Conservation (phyloP, 345 rosid species). For the Citrus maxima region DNA sequence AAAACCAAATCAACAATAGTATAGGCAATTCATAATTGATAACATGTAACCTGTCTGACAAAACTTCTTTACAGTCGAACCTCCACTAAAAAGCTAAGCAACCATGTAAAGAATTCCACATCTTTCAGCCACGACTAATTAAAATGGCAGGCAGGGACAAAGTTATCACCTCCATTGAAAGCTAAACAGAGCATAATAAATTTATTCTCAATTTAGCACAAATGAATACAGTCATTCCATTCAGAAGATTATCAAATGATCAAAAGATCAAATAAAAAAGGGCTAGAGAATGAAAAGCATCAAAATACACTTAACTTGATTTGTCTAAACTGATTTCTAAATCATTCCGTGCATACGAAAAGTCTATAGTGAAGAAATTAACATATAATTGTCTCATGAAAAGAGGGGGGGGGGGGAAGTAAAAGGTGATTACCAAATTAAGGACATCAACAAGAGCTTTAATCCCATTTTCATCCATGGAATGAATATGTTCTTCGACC, state of each 20-base stretch:
- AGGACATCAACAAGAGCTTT: constrained; percentile 77
- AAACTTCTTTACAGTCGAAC: neutral
- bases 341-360: no score
- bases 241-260: neutral
- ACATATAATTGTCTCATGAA: neutral
- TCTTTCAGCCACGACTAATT: neutral
- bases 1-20: neutral
- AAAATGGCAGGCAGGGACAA: neutral
- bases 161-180: no score
- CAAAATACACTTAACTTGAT: neutral
- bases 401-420: neutral
- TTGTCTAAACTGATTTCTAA: neutral
- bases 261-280: neutral
- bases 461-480: constrained; percentile 71
- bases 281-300: neutral
- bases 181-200: no score
- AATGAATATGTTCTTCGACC: constrained; percentile 74
- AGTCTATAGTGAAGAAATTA: neutral
- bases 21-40: neutral
- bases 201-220: no score
- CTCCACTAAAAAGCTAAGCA: neutral
- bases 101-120: neutral
- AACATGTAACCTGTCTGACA: neutral
- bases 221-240: no score
- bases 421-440: constrained; percentile 51